phyloP scores from a whole-genome alignment of 1,139 yeast species.

The Meyerozyma smithsonii region DNA sequence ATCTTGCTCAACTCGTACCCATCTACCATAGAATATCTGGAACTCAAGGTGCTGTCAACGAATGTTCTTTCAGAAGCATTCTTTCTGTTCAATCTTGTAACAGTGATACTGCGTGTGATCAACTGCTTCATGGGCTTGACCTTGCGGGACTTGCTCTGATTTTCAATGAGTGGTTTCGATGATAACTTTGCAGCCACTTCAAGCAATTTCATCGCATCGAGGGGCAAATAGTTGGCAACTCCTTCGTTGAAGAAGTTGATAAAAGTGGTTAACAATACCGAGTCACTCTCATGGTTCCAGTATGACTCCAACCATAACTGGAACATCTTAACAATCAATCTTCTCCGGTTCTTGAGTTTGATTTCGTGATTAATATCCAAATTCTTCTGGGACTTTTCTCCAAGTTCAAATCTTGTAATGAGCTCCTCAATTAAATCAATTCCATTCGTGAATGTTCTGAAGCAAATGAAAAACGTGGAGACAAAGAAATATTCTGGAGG shows the following conservation, averaged over 20 bases:
- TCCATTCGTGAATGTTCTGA: slow-evolving; percentile 69
- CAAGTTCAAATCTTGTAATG: slow-evolving; percentile 58
- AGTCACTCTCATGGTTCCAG: slow-evolving; percentile 69
- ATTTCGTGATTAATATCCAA: slow-evolving; percentile 44
- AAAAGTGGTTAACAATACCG: slow-evolving; percentile 57
- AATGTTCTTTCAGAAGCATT: slow-evolving; percentile 7
- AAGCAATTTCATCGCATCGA: slow-evolving; percentile 57
- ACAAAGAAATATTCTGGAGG: slow-evolving; percentile 69
- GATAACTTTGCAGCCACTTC: slow-evolving; percentile 58
- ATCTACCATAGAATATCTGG: slow-evolving; percentile 45
- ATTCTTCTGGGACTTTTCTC: slow-evolving; percentile 23
- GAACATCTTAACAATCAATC: slow-evolving; percentile 61
- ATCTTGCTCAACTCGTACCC: slow-evolving; percentile 47
- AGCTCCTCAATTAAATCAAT: slow-evolving; percentile 67
- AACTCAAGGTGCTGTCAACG: slow-evolving; percentile 19
- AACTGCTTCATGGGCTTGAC: slow-evolving; percentile 21
- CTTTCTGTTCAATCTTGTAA: slow-evolving; percentile 15
- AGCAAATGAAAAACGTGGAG: slow-evolving; percentile 77
- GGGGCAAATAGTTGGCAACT: slow-evolving; percentile 49
- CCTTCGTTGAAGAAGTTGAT: slow-evolving; percentile 78
- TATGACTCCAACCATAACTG: slow-evolving; percentile 85
- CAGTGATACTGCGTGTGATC: slow-evolving; percentile 43
- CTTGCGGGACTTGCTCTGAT: slow-evolving; percentile 10
- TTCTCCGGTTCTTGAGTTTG: slow-evolving; percentile 58
- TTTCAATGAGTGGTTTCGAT: slow-evolving; percentile 30